Percentiles rank a stretch among this genome's conserved stretches.
These are phyloP conservation scores for Pseudogymnoascus sp. DNA, from an alignment of 2,329 filamentous ascomycete genomes.

Conservation along the genomic window DNA sequence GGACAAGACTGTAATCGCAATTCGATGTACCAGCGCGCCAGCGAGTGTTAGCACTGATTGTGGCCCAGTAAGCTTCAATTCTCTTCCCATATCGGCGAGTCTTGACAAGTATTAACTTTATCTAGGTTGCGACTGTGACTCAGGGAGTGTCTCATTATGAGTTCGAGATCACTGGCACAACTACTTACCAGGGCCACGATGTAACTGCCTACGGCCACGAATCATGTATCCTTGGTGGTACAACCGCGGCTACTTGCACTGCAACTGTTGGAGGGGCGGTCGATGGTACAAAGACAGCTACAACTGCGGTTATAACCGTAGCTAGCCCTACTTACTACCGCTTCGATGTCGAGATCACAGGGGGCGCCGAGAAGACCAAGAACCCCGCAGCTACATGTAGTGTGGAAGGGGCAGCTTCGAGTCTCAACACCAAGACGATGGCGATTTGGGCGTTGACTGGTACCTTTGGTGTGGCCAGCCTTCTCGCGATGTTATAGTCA, in stretches of 20 bases:
- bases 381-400: not conserved
- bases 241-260: not conserved
- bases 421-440: not conserved
- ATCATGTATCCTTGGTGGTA: not conserved
- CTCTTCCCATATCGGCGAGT: not conserved
- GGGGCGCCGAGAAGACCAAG: not conserved
- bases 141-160: not conserved
- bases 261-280: not conserved
- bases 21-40: not conserved
- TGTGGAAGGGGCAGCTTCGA: not conserved
- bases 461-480: not conserved
- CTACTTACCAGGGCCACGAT: not conserved
- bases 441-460: not conserved
- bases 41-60: not conserved
- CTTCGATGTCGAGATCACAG: not conserved
- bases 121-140: not conserved
- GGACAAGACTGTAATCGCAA: not conserved
- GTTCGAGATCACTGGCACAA: not conserved
- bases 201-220: not conserved
- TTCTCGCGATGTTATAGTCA: constrained; percentile 14
- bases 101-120: not conserved
- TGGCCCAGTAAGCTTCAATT: not conserved
- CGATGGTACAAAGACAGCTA: not conserved
- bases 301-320: not conserved
- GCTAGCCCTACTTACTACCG: not conserved